phyloP scores from a whole-genome alignment of 176 grass and related monocot species.

The maize (Zea mays) region DNA sequence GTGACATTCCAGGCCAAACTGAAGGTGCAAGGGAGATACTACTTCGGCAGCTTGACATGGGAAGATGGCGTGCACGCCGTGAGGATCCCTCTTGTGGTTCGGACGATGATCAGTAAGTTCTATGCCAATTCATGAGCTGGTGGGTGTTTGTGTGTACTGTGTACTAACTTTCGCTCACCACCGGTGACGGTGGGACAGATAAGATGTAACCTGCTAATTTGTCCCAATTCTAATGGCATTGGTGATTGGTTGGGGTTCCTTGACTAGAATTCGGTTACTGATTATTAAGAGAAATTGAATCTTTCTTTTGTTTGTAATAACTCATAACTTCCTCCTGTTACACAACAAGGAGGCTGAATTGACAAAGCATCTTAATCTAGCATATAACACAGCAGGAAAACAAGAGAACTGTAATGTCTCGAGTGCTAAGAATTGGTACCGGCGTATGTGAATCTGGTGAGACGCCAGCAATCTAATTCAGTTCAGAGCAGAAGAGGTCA shows the following conservation, averaged over 20 bases:
- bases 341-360: too few relatives aligned
- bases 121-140: constrained; percentile 52
- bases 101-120: constrained; percentile 64
- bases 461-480: constrained; percentile 6
- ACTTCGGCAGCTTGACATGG: constrained; percentile 87
- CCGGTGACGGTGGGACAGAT: neutral
- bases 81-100: constrained; percentile 72
- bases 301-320: neutral
- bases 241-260: constrained; percentile 51
- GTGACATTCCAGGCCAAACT: constrained; percentile 62
- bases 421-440: neutral
- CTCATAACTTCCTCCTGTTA: neutral
- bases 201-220: constrained; percentile 42
- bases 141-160: neutral
- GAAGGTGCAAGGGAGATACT: constrained; percentile 75
- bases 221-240: constrained; percentile 45
- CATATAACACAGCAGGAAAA: too few relatives aligned
- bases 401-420: neutral
- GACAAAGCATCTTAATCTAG: too few relatives aligned
- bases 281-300: neutral
- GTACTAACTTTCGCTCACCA: neutral
- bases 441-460: neutral
- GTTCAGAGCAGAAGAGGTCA: neutral
- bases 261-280: neutral
- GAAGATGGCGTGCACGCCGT: constrained; percentile 65